phyloP scores from a whole-genome alignment of 495 filamentous ascomycete genomes.

The Cercophora scortea region DNA sequence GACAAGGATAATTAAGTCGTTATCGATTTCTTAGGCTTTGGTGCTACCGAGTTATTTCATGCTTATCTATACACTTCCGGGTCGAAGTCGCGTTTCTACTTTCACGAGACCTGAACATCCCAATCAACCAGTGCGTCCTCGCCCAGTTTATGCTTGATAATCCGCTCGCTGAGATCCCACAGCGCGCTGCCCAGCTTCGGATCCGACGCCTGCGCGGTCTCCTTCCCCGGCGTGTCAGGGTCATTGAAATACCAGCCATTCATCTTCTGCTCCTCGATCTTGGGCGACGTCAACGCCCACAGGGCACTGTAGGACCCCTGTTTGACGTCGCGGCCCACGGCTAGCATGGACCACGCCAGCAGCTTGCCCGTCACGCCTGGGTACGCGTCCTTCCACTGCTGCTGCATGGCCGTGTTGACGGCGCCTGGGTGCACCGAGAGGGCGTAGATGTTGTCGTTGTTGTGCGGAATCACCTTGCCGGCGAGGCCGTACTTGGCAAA shows the following conservation, averaged over 20 bases:
- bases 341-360: constrained; percentile 23
- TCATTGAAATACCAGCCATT: constrained; percentile 37
- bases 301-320: constrained; percentile 38
- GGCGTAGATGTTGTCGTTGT: constrained; percentile 32
- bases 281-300: constrained; percentile 32
- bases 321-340: constrained; percentile 27
- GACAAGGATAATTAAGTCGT: too few species aligned
- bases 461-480: constrained; percentile 32
- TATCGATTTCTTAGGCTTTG: too few species aligned
- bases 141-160: constrained; percentile 38
- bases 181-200: constrained; percentile 28
- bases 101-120: constrained; percentile 6
- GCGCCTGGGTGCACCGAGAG: constrained; percentile 36
- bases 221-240: constrained; percentile 22
- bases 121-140: constrained; percentile 30
- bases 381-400: constrained; percentile 42
- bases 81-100: neutral
- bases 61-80: too few species aligned
- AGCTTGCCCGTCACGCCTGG: constrained; percentile 33
- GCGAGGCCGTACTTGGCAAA: constrained; percentile 38
- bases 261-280: constrained; percentile 33
- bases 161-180: constrained; percentile 33
- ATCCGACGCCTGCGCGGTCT: constrained; percentile 33
- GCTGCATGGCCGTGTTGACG: constrained; percentile 39
- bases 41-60: too few species aligned